phyloP scores from a whole-genome alignment of 148 eudicot genomes.

The Heliosperma pusillum region DNA sequence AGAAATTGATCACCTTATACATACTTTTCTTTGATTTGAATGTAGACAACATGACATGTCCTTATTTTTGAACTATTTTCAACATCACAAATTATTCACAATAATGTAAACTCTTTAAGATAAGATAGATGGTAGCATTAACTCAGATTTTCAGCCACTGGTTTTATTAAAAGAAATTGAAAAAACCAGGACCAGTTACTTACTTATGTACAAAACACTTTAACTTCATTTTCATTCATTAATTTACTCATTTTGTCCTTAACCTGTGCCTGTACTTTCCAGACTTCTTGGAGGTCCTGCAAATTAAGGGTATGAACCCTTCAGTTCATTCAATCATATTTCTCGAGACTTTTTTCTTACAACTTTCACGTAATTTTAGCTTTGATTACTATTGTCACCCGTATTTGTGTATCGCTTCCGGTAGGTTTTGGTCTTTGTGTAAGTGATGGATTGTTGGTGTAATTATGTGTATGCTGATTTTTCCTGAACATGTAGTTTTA shows the following conservation, averaged over 20 bases:
- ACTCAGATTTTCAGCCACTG: slow-evolving; percentile 9
- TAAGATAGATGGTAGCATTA: not conserved
- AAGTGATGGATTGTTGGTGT: not conserved
- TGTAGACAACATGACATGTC: not conserved
- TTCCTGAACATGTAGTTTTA: not conserved
- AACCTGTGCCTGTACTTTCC: slow-evolving; percentile 8
- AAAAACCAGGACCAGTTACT: not conserved
- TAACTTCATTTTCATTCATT: slow-evolving; percentile 11
- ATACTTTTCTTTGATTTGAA: not conserved
- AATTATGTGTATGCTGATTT: not conserved
- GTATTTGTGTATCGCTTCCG: not conserved
- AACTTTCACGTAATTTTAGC: not conserved
- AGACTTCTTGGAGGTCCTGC: slow-evolving; percentile 11
- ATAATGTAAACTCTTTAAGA: not conserved
- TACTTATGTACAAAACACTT: not conserved
- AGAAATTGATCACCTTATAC: not conserved
- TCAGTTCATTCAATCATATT: not conserved
- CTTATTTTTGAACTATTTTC: not conserved
- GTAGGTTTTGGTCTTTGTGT: not conserved
- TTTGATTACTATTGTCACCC: not conserved
- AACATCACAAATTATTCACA: not conserved
- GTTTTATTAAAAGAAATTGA: not conserved
- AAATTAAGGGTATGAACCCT: not conserved
- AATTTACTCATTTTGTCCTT: not conserved
- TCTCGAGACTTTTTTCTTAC: not conserved